phyloP scores from a whole-genome alignment of 169 alveolate genomes.

The Plasmodium berghei region DNA sequence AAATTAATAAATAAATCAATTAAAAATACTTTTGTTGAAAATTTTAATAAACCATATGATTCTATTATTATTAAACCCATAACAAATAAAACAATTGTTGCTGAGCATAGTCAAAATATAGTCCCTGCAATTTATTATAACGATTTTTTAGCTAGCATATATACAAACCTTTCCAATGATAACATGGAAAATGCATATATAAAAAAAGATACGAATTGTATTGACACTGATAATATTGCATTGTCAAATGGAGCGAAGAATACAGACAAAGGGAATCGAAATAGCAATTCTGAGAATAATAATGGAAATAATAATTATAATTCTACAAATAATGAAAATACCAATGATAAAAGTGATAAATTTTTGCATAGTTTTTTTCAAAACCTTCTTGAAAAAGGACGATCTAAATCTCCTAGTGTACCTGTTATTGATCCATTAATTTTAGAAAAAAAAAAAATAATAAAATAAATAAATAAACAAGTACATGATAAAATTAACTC shows the following conservation, averaged over 20 bases:
- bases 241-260: too few relatives aligned
- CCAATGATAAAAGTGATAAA: slow-evolving; percentile 45
- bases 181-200: background rate
- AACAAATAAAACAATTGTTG: slow-evolving; percentile 61
- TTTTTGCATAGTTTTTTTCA: slow-evolving; percentile 72
- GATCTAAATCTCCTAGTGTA: slow-evolving; percentile 67
- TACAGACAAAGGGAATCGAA: background rate
- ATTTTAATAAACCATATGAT: slow-evolving; percentile 68
- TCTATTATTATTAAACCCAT: slow-evolving; percentile 62
- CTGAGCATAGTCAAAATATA: slow-evolving; percentile 53
- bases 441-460: slow-evolving; percentile 36
- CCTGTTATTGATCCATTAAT: slow-evolving; percentile 22
- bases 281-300: background rate
- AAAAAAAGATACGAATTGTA: too few relatives aligned
- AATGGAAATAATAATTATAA: background rate
- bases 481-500: too few relatives aligned
- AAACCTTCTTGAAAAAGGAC: slow-evolving; percentile 64
- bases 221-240: too few relatives aligned
- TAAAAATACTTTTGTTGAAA: slow-evolving; percentile 50
- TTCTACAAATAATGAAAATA: slow-evolving; percentile 13
- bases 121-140: slow-evolving; percentile 41
- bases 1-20: slow-evolving; percentile 52
- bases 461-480: background rate
- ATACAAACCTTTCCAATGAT: background rate
- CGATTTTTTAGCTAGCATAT: slow-evolving; percentile 36